Percentiles rank a stretch among this genome's conserved stretches.
These are phyloP conservation scores for Rubia peregrina DNA, from an alignment of 305 asterid genomes.

Conservation along the genomic window DNA sequence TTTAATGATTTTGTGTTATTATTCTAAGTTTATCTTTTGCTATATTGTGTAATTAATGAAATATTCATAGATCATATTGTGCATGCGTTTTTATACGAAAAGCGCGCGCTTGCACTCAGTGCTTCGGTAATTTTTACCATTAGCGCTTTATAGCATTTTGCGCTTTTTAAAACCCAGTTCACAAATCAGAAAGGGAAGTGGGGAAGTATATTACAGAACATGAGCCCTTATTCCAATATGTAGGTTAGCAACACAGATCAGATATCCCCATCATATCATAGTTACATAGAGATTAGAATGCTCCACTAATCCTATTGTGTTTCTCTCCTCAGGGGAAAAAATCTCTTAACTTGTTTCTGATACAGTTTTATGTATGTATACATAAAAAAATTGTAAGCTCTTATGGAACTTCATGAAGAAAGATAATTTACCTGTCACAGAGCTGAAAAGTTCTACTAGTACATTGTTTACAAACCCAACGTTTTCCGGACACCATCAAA, in stretches of 20 bases:
- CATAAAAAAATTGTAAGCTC: conserved; percentile 2
- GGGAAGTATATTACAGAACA: no score
- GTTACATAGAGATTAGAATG: not conserved
- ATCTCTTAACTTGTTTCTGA: not conserved
- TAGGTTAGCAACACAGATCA: not conserved
- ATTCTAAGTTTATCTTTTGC: no score
- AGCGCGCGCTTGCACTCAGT: no score
- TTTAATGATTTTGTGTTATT: no score
- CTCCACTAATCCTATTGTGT: not conserved
- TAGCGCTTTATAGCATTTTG: no score
- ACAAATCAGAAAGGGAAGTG: not conserved
- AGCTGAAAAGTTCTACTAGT: conserved; percentile 56
- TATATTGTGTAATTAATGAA: no score
- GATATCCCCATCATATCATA: not conserved
- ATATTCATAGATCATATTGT: no score
- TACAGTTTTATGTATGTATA: not conserved
- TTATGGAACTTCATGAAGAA: conserved; percentile 6
- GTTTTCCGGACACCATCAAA: conserved; percentile 81
- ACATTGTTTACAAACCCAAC: conserved; percentile 88
- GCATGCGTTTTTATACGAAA: no score
- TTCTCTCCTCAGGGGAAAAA: not conserved
- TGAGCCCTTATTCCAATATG: not conserved
- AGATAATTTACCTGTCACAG: conserved; percentile 63
- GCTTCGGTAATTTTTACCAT: no score
- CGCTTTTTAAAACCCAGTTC: not conserved